Evolutionary conservation across 2,329 filamentous ascomycete genomes (phyloP).

Genomic region (Leptoxyphium fumago): DNA sequence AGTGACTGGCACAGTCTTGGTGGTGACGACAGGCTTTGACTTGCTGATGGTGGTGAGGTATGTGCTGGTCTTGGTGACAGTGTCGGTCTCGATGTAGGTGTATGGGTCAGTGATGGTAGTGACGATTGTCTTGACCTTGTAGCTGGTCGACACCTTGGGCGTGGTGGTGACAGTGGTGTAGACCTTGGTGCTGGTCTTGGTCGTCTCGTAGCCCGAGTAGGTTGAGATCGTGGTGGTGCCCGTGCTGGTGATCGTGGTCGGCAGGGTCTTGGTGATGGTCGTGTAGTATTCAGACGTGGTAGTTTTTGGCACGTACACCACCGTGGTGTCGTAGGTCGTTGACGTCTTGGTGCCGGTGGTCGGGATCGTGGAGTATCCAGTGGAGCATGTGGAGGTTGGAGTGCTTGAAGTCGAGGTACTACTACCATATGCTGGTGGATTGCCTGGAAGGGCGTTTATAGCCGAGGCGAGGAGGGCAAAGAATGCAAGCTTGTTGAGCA

Average conservation of each 20-base stretch:
- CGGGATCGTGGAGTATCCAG: not conserved
- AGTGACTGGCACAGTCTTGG: not conserved
- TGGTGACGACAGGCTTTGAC: not conserved
- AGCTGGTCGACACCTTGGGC: not conserved
- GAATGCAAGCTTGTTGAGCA: not conserved
- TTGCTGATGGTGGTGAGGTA: not conserved
- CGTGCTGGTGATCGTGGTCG: not conserved
- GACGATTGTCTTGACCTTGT: not conserved
- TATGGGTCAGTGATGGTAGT: not conserved
- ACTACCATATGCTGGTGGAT: not conserved
- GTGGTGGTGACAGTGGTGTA: not conserved
- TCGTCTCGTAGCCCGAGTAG: not conserved
- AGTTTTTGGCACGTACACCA: constrained; percentile 17
- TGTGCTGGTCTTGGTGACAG: not conserved
- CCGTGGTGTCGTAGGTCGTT: not conserved
- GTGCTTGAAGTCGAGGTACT: not conserved
- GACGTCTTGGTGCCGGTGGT: not conserved
- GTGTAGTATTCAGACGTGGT: constrained; percentile 37
- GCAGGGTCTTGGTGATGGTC: not conserved
- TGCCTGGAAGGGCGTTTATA: not conserved
- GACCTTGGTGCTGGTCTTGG: not conserved
- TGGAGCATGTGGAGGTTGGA: not conserved
- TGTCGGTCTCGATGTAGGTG: not conserved
- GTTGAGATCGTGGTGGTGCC: not conserved
- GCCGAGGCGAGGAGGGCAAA: not conserved